A percentile compares a stretch with the other conserved stretches of the same genome.
These are phyloP conservation scores for Myxozyma mucilagina DNA, from an alignment of 805 yeast genomes.

Conservation along the genomic window DNA sequence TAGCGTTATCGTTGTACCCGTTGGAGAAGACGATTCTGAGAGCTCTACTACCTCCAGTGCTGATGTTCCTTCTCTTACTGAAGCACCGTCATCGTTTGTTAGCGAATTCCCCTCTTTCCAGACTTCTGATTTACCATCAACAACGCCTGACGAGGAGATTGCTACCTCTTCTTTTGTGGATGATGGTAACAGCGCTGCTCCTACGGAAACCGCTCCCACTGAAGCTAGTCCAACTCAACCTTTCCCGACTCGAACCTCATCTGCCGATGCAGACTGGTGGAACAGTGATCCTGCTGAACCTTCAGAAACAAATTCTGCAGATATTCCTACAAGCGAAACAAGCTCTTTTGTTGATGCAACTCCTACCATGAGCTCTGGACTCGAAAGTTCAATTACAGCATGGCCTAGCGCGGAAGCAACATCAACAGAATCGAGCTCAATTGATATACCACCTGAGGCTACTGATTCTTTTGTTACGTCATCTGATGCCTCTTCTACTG, in stretches of 20 bases:
- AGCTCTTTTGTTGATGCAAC: not conserved
- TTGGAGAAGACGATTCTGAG: not conserved
- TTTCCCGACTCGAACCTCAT: no score
- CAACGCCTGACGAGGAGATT: no score
- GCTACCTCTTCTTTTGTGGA: not conserved
- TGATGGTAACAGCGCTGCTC: not conserved
- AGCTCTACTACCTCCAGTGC: not conserved
- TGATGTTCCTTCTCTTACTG: not conserved
- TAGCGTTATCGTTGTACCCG: not conserved
- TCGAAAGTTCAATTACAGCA: no score
- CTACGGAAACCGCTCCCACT: not conserved
- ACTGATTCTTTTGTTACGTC: not conserved
- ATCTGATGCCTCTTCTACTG: not conserved
- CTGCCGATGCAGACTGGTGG: no score
- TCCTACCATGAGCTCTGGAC: no score
- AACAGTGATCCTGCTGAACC: no score
- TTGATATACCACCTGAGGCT: no score
- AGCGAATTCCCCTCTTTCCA: no score
- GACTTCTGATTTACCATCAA: no score
- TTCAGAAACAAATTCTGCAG: not conserved
- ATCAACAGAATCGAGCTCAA: no score
- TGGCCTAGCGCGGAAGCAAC: no score
- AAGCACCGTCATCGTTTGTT: not conserved
- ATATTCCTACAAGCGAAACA: not conserved
- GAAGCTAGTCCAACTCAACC: no score